phyloP scores from a whole-genome alignment of 1,139 yeast species.

The Pneumocystis wakefieldiae region DNA sequence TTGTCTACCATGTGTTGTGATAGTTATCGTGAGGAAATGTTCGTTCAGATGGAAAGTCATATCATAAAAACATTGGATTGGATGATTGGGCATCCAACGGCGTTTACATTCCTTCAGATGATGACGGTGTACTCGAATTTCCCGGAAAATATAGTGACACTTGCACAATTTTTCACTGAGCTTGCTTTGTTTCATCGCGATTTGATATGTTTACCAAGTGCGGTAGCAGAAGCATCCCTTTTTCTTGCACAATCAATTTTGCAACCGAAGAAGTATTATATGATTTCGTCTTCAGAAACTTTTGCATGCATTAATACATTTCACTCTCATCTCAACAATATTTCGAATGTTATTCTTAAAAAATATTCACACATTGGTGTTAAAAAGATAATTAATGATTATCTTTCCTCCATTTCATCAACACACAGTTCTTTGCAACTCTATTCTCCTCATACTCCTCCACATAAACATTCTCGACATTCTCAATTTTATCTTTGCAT shows the following conservation, averaged over 20 bases:
- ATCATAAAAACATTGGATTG: constrained; percentile 72
- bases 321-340: constrained; percentile 18
- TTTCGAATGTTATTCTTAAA: constrained; percentile 24
- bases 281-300: constrained; percentile 3
- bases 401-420: constrained; percentile 15
- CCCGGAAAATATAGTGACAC: constrained; percentile 23
- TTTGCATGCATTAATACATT: constrained; percentile 6
- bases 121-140: constrained; percentile 18
- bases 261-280: constrained; percentile 21
- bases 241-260: constrained; percentile 56
- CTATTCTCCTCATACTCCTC: constrained; percentile 8
- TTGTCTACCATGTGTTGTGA: constrained; percentile 65
- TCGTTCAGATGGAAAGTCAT: constrained; percentile 89
- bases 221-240: constrained; percentile 55
- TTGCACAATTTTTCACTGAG: constrained; percentile 57
- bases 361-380: constrained; percentile 25
- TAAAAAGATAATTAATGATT: constrained; percentile 14
- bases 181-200: constrained; percentile 56
- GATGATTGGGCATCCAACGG: constrained; percentile 49
- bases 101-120: constrained; percentile 24
- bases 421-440: constrained; percentile 8
- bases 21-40: constrained; percentile 79
- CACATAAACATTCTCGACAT: constrained; percentile 1
- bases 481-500: neutral
- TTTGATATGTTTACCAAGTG: constrained; percentile 46